Percentiles rank a stretch among this genome's conserved stretches.
Evolutionary conservation across 2,329 filamentous ascomycete species (phyloP).

Genomic region (Mycosphaerella sp.): DNA sequence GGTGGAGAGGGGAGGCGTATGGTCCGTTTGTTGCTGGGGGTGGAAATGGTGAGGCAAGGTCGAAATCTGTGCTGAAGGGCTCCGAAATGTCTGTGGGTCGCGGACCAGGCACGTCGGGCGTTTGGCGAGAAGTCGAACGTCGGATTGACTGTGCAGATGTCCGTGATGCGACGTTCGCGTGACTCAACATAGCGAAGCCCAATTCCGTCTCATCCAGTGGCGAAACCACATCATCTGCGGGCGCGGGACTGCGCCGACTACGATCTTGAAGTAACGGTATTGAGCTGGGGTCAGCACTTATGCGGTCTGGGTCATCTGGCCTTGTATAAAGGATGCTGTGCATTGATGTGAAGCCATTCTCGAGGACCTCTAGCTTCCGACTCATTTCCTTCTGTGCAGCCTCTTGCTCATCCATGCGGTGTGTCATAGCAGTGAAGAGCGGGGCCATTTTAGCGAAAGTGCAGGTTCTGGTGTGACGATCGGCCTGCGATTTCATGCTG

Average conservation of each 20-base stretch:
- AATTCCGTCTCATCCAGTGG: constrained; percentile 4
- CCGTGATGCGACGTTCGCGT: neutral
- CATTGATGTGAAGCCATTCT: constrained; percentile 41
- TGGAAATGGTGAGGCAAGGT: constrained; percentile 26
- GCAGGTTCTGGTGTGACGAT: constrained; percentile 39
- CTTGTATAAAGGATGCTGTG: constrained; percentile 36
- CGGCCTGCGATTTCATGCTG: constrained; percentile 37
- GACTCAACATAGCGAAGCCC: neutral
- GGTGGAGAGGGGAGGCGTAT: constrained; percentile 48
- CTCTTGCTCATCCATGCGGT: constrained; percentile 41
- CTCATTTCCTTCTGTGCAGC: constrained; percentile 38
- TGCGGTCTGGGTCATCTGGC: constrained; percentile 18
- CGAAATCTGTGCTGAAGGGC: constrained; percentile 26
- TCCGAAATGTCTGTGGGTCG: constrained; percentile 23
- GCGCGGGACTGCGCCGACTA: neutral
- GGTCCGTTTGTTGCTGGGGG: constrained; percentile 30
- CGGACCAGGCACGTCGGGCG: constrained; percentile 18
- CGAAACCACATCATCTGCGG: neutral
- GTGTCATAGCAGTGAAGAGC: constrained; percentile 39
- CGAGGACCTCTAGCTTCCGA: constrained; percentile 42
- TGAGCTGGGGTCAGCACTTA: constrained; percentile 21
- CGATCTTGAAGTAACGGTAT: constrained; percentile 20
- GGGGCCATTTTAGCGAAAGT: constrained; percentile 45
- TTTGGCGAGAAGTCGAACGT: constrained; percentile 11
- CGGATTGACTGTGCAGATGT: neutral